phyloP scores from a whole-genome alignment of 225 moss, liverwort and hornwort species.

The Antitrichia curtipendula region DNA sequence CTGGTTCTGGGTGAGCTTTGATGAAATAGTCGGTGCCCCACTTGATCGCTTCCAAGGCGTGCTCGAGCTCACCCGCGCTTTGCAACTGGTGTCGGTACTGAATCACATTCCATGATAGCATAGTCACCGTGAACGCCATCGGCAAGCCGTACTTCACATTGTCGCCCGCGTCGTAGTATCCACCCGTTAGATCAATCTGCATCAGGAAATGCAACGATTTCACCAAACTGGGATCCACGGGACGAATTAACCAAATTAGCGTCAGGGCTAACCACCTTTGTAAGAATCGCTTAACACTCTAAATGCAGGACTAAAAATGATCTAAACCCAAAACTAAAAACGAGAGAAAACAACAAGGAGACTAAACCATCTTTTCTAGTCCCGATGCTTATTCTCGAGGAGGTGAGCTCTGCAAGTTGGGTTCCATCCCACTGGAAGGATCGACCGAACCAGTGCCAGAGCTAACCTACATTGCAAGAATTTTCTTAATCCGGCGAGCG shows the following conservation, averaged over 20 bases:
- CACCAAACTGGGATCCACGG: not conserved
- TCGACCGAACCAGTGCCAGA: not conserved
- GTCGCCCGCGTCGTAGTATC: constrained; percentile 55
- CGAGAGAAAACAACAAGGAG: not conserved
- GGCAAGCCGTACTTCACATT: constrained; percentile 51
- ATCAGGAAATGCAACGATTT: not conserved
- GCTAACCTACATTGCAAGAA: not conserved
- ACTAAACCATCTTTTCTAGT: not conserved
- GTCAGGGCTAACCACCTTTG: not conserved
- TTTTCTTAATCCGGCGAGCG: not conserved
- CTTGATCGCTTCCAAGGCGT: constrained; percentile 45
- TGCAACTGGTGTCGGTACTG: constrained; percentile 13
- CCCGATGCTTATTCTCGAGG: not conserved
- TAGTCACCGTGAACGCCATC: constrained; percentile 49
- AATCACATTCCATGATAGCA: constrained; percentile 48
- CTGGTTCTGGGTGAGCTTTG: constrained; percentile 34
- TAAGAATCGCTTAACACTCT: not conserved
- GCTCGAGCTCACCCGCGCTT: constrained; percentile 12
- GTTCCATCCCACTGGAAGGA: not conserved
- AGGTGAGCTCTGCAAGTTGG: not conserved
- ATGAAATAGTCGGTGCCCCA: constrained; percentile 60
- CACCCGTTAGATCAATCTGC: constrained; percentile 46
- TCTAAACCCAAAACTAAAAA: not conserved
- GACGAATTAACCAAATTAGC: no score
- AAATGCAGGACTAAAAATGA: no score